These are phyloP conservation scores for Citrus unshiu DNA, from an alignment of 345 rosid species.

Conservation along the genomic window DNA sequence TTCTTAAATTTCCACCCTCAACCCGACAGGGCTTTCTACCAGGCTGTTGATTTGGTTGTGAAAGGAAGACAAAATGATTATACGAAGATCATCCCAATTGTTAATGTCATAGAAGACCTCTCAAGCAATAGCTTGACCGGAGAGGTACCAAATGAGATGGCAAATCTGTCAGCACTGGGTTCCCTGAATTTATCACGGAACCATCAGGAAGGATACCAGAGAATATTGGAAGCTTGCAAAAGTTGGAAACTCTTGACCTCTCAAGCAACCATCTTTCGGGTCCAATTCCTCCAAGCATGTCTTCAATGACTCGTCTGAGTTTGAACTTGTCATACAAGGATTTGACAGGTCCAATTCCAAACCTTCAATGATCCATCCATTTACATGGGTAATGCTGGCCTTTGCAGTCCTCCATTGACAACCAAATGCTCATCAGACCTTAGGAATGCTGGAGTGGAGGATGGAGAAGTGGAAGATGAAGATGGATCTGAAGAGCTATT, in stretches of 20 bases:
- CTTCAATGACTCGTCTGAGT: slow-evolving; percentile 7
- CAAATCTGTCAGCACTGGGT: slow-evolving; percentile 12
- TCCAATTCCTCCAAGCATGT: slow-evolving; percentile 19
- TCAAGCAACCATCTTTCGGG: slow-evolving; percentile 25
- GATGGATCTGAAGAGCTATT: not conserved
- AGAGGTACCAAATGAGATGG: slow-evolving; percentile 16
- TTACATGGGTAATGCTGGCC: slow-evolving; percentile 14
- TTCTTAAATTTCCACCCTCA: not conserved
- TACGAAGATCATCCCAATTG: not conserved
- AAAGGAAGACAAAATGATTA: slow-evolving; percentile 5
- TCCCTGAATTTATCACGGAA: slow-evolving; percentile 20
- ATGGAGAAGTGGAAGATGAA: not conserved
- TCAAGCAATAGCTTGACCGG: slow-evolving; percentile 8
- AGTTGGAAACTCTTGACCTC: slow-evolving; percentile 26
- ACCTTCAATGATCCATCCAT: slow-evolving; percentile 13
- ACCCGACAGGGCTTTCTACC: not conserved
- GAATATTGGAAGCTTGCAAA: not conserved
- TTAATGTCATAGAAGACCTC: no score
- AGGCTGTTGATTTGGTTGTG: not conserved
- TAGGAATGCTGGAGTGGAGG: not conserved
- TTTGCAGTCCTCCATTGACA: slow-evolving; percentile 23
- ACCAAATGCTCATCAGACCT: not conserved
- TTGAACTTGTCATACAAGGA: slow-evolving; percentile 31
- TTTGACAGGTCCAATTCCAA: slow-evolving; percentile 15
- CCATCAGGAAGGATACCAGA: slow-evolving; percentile 19